phyloP scores from a whole-genome alignment of 352 stramenopile genomes.

The Globisporangium emineosum region DNA sequence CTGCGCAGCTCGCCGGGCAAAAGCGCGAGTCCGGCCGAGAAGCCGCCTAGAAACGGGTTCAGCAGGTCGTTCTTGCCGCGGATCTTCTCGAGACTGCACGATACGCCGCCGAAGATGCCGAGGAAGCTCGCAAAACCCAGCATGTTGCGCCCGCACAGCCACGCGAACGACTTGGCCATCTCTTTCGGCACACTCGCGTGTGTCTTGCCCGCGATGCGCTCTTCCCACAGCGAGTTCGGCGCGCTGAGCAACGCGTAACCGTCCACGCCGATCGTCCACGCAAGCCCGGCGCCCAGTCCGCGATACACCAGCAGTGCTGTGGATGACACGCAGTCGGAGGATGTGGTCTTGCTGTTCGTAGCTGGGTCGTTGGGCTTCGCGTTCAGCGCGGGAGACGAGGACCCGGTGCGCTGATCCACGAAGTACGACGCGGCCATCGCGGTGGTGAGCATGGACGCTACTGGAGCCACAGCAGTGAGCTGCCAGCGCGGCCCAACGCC shows the following conservation, averaged over 20 bases:
- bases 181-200: conserved; percentile 28
- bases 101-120: conserved; percentile 68
- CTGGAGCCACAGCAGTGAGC: background rate
- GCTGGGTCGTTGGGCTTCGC: background rate
- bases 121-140: conserved; percentile 70
- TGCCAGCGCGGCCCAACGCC: background rate
- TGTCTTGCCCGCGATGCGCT: conserved; percentile 27
- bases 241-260: conserved; percentile 48
- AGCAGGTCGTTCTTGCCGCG: conserved; percentile 54
- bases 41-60: conserved; percentile 71
- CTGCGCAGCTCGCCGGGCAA: conserved; percentile 44
- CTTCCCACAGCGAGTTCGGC: conserved; percentile 34
- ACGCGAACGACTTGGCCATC: conserved; percentile 26
- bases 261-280: conserved; percentile 78
- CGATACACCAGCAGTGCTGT: conserved; percentile 59
- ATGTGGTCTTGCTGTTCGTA: conserved; percentile 30
- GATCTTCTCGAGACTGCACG: conserved; percentile 60
- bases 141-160: conserved; percentile 50
- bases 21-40: conserved; percentile 51
- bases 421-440: conserved; percentile 13
- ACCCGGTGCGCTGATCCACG: conserved; percentile 16
- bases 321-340: conserved; percentile 60
- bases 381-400: conserved; percentile 7
- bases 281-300: conserved; percentile 57
- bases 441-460: conserved; percentile 18